These are phyloP conservation scores for Manihot esculenta DNA, from an alignment of 441 rosid species.

Conservation along the genomic window DNA sequence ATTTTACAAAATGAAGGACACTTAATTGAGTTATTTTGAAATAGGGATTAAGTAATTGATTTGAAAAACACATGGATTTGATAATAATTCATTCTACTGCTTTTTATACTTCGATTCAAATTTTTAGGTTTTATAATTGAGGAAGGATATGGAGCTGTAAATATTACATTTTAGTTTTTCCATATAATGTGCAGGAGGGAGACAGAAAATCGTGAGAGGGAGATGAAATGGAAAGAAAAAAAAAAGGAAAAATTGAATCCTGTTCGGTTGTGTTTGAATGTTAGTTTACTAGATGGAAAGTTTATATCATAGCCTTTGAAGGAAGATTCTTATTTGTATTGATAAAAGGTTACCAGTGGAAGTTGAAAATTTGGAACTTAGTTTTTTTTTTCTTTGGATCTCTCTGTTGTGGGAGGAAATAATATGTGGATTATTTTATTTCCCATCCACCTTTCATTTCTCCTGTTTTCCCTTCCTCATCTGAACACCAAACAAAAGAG, in stretches of 20 bases:
- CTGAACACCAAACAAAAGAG: not conserved
- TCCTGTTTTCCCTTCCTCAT: not conserved
- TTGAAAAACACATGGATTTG: no score
- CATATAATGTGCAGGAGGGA: not conserved
- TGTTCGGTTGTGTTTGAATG: not conserved
- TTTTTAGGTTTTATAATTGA: not conserved
- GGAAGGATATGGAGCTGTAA: not conserved
- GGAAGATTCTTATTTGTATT: not conserved
- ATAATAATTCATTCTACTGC: no score
- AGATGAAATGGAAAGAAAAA: not conserved
- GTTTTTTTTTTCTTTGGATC: not conserved
- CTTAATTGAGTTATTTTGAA: no score
- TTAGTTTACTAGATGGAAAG: no score
- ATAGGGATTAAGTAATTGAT: no score
- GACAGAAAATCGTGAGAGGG: not conserved
- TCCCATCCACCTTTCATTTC: not conserved
- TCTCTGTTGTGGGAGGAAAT: not conserved
- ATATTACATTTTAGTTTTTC: not conserved
- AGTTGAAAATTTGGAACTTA: not conserved
- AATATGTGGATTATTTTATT: not conserved
- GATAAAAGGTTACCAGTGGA: not conserved
- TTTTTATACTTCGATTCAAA: not conserved
- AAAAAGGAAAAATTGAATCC: not conserved
- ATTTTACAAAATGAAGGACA: no score
- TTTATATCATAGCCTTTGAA: no score